Percentiles rank a stretch among this genome's conserved stretches.
Evolutionary conservation across 2,329 filamentous ascomycete genomes (phyloP).

Genomic region (Fusarium metavorans): DNA sequence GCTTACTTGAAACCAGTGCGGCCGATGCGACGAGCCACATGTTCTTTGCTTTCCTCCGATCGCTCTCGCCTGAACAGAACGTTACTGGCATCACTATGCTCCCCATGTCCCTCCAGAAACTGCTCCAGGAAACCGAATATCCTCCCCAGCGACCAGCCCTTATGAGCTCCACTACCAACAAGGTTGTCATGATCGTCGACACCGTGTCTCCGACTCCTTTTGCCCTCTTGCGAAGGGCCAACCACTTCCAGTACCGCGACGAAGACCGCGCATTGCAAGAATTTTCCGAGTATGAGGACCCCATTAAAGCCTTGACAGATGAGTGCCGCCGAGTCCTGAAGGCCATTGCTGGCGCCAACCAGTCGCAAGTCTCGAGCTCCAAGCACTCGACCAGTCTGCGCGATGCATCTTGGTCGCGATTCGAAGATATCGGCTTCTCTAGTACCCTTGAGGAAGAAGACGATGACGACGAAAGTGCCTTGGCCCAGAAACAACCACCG

Average conservation of each 20-base stretch:
- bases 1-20: slow-evolving; percentile 67
- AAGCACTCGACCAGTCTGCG: slow-evolving; percentile 79
- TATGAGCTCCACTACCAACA: slow-evolving; percentile 83
- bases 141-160: slow-evolving; percentile 83
- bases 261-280: slow-evolving; percentile 86
- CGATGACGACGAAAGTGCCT: slow-evolving; percentile 68
- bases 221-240: slow-evolving; percentile 87
- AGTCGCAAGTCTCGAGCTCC: slow-evolving; percentile 79
- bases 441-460: slow-evolving; percentile 79
- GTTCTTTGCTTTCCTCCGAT: slow-evolving; percentile 97
- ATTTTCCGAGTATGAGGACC: slow-evolving; percentile 91
- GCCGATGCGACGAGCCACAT: slow-evolving; percentile 96
- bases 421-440: slow-evolving; percentile 94
- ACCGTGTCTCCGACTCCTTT: slow-evolving; percentile 95
- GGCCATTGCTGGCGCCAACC: slow-evolving; percentile 88
- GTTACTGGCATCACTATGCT: slow-evolving; percentile 85
- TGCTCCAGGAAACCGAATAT: slow-evolving; percentile 93
- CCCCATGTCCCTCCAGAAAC: slow-evolving; percentile 89
- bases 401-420: slow-evolving; percentile 96
- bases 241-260: slow-evolving; percentile 95
- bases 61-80: slow-evolving; percentile 83
- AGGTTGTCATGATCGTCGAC: slow-evolving; percentile 97
- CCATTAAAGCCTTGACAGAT: slow-evolving; percentile 87
- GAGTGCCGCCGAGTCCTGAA: slow-evolving; percentile 93
- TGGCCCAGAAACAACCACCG: slow-evolving; percentile 53